Conservation (phyloP, 176 grass and related monocot species). For the Oryza glumipatula region DNA sequence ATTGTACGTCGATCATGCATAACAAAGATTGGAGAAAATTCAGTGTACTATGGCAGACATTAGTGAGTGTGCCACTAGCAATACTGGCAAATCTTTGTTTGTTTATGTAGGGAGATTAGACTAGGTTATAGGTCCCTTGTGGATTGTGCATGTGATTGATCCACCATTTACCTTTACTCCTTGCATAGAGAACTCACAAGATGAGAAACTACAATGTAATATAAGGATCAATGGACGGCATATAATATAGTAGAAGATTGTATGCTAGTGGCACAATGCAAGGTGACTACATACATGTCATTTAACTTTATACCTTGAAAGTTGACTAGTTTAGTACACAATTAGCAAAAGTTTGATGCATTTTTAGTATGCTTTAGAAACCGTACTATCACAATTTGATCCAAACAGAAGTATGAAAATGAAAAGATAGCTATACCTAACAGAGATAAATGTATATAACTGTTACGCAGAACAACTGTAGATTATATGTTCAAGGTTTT, state of each 20-base stretch:
- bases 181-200: not conserved
- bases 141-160: not conserved
- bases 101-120: conserved; percentile 19
- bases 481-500: not conserved
- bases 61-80: conserved; percentile 41
- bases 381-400: not conserved
- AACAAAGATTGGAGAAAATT: conserved; percentile 17
- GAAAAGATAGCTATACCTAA: not conserved
- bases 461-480: not conserved
- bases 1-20: conserved; percentile 31
- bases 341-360: not conserved
- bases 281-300: not conserved
- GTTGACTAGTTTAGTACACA: not conserved
- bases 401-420: not conserved
- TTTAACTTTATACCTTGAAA: not conserved
- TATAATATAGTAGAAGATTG: not conserved
- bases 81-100: conserved; percentile 5
- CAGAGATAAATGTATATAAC: not conserved
- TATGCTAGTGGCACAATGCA: not conserved
- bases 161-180: conserved; percentile 8
- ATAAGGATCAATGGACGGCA: not conserved
- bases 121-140: conserved; percentile 13
- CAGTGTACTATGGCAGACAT: conserved; percentile 46
- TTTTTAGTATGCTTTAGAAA: not conserved
- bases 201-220: not conserved